These are phyloP conservation scores for Saccharomycopsis phalli DNA, from an alignment of 1,139 yeast genomes.

Conservation along the genomic window DNA sequence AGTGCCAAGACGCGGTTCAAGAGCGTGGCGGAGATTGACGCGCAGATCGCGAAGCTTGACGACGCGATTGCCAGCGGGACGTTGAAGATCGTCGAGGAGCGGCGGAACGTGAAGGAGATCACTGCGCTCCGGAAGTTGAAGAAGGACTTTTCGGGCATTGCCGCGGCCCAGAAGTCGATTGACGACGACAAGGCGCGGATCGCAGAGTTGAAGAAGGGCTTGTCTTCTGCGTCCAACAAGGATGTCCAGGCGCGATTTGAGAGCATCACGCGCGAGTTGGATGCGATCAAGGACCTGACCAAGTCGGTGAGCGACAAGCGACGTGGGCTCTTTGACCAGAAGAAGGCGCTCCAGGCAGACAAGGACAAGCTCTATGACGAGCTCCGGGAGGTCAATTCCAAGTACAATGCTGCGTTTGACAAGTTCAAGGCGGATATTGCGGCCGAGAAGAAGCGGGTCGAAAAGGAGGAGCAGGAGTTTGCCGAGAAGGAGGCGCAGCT, in stretches of 20 bases:
- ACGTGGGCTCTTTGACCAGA: constrained; percentile 51
- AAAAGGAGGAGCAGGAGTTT: constrained; percentile 53
- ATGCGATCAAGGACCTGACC: constrained; percentile 52
- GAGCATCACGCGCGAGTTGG: constrained; percentile 51
- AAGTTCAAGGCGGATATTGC: constrained; percentile 63
- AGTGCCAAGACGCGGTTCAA: constrained; percentile 64
- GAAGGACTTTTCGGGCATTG: constrained; percentile 70
- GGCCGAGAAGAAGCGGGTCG: constrained; percentile 62
- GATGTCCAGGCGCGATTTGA: constrained; percentile 44
- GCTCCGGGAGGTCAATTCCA: constrained; percentile 57
- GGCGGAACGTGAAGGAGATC: constrained; percentile 78
- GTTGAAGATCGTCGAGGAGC: constrained; percentile 86
- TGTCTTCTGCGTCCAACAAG: constrained; percentile 47
- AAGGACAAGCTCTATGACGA: constrained; percentile 60
- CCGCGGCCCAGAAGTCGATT: constrained; percentile 67
- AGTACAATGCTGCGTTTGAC: constrained; percentile 62
- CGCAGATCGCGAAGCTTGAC: constrained; percentile 63
- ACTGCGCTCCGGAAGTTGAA: constrained; percentile 72
- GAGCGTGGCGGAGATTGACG: constrained; percentile 70
- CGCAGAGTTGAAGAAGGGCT: constrained; percentile 61
- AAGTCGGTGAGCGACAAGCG: constrained; percentile 62
- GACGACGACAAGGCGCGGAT: constrained; percentile 76
- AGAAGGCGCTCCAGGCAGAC: constrained; percentile 58
- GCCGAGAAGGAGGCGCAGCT: constrained; percentile 50
- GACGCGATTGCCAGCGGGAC: constrained; percentile 69